Evolutionary conservation across 495 filamentous ascomycete genomes (phyloP), one percentile per base, ranked within the genome.

Genomic region (Platismatia glauca): DNA sequence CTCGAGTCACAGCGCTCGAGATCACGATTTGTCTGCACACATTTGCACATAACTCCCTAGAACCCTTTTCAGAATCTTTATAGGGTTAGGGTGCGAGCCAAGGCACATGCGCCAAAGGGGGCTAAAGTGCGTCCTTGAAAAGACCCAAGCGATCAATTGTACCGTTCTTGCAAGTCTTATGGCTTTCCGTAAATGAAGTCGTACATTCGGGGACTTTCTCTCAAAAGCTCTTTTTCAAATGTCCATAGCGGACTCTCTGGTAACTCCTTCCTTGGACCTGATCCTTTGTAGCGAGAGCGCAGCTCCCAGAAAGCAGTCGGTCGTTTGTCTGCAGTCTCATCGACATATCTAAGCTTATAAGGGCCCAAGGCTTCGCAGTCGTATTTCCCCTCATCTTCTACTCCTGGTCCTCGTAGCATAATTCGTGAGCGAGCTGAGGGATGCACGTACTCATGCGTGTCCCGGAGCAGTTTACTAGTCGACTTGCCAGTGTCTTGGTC

Each of bases 401-500:
- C 55, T 16, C 67, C 68, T 31, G 67, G 67, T 43, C 64, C 68
- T 37, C 58, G 27, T 1, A 60, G 58, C 24, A 29, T 56, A n/a
- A 62, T 66, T 34, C 68, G 58, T 13, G 64, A 55, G 41, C 68
- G 67, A 44, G 55, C 64, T 24, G 66, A 68, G 22, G 68, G 58
- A 55, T 70, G 68, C 1, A 70, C 56, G 46, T 68, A 68, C 57
- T 70, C 68, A 33, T 68, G 66, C n/a, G 68, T 70, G 12, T 70
- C 55, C 29, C 61, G 52, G 4, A 70, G 53, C 27, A 29, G 34
- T 38, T 59, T 57, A 1, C 44, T 20, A 4, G 66, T 70, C 16
- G 58, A 12, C 20, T 48, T 22, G 20, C 64, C 66, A 1, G 68
- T 65, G 4, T 61, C 58, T 1, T 64, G 68, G 39, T 70, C 67